phyloP scores from a whole-genome alignment of 148 eudicot genomes.

The Limonium bicolor region DNA sequence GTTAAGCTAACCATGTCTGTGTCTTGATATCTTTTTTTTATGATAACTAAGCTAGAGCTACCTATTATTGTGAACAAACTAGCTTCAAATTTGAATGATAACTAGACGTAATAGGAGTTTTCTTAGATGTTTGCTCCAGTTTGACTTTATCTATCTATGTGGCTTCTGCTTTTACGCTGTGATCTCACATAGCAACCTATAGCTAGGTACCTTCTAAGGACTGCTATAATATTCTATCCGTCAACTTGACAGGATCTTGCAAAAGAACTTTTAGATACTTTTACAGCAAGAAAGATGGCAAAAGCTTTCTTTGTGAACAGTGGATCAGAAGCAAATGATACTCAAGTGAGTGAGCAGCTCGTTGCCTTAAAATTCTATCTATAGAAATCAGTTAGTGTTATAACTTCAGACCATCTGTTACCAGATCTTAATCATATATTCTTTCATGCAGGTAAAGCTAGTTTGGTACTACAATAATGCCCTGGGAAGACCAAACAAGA shows the following conservation, averaged over 20 bases:
- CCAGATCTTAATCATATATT: not conserved
- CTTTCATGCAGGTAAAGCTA: slow-evolving; percentile 62
- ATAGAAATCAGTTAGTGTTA: not conserved
- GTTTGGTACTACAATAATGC: slow-evolving; percentile 99
- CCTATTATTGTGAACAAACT: too few relatives aligned
- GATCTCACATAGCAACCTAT: too few relatives aligned
- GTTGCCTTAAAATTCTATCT: not conserved
- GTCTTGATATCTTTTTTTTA: too few relatives aligned
- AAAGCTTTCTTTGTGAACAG: slow-evolving; percentile 89
- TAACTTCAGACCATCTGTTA: not conserved
- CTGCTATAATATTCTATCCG: too few relatives aligned
- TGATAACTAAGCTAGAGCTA: too few relatives aligned
- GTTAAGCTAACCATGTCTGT: too few relatives aligned
- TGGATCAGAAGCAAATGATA: slow-evolving; percentile 97
- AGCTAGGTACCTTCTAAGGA: too few relatives aligned
- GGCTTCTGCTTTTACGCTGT: too few relatives aligned
- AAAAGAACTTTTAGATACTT: slow-evolving; percentile 53
- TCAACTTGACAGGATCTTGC: slow-evolving; percentile 65
- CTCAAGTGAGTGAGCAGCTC: slow-evolving; percentile 40
- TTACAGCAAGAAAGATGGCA: slow-evolving; percentile 67
- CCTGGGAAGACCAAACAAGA: slow-evolving; percentile 87
- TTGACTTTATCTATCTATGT: too few relatives aligned
- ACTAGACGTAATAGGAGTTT: too few relatives aligned
- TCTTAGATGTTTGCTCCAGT: too few relatives aligned
- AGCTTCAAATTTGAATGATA: too few relatives aligned